Conservation (phyloP, 768 basidiomycete genomes). For the Lactarius akahatsu region DNA sequence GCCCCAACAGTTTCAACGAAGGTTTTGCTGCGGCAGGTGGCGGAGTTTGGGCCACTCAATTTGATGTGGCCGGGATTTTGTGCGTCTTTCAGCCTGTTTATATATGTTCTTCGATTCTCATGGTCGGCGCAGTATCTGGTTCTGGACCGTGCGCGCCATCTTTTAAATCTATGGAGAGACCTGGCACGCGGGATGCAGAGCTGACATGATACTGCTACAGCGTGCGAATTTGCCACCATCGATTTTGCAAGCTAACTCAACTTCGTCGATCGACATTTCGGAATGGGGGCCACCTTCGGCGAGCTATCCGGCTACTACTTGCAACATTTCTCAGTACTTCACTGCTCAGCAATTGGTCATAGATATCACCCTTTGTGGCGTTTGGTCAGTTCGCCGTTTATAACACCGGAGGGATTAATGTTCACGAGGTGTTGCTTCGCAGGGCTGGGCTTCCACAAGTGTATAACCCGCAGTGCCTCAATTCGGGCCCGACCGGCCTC, state of each 20-base stretch:
- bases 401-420: not conserved
- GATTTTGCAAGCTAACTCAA: constrained; percentile 36
- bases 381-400: constrained; percentile 40
- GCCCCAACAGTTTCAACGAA: constrained; percentile 42
- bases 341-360: constrained; percentile 52
- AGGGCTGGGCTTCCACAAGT: constrained; percentile 53
- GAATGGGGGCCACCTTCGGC: constrained; percentile 49
- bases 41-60: constrained; percentile 68
- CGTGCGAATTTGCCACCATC: constrained; percentile 41
- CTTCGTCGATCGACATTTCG: constrained; percentile 39
- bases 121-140: constrained; percentile 43
- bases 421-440: not conserved
- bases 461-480: constrained; percentile 47
- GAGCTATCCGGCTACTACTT: constrained; percentile 41
- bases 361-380: constrained; percentile 58
- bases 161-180: not conserved
- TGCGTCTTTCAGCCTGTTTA: constrained; percentile 31
- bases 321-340: constrained; percentile 48
- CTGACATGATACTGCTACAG: constrained; percentile 30
- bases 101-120: constrained; percentile 1
- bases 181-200: not conserved
- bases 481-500: constrained; percentile 39
- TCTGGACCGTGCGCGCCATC: constrained; percentile 42
- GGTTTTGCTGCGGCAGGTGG: constrained; percentile 52
- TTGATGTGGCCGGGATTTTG: constrained; percentile 56